These are phyloP conservation scores for Rosa hybrid DNA, from an alignment of 331 rosid genomes.

Conservation along the genomic window DNA sequence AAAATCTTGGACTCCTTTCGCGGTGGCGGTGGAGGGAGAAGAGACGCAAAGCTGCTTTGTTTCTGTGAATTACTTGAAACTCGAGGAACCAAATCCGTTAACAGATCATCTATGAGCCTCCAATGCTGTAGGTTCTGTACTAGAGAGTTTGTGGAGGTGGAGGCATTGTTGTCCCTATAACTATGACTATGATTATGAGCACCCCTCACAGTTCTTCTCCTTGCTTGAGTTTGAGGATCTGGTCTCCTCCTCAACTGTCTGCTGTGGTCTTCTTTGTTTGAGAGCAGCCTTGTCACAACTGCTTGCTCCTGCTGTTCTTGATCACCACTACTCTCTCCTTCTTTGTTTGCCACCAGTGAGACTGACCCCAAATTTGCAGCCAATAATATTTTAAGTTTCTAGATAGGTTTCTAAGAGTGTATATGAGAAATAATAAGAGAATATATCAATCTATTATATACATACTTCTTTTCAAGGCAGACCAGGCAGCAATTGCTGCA, in stretches of 20 bases:
- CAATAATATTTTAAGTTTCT: neutral
- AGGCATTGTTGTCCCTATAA: slow-evolving; percentile 5
- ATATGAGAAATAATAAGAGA: neutral
- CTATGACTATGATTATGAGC: slow-evolving; percentile 6
- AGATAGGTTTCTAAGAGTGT: neutral
- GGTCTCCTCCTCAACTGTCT: slow-evolving; percentile 31
- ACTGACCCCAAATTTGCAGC: slow-evolving; percentile 25
- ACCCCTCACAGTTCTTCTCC: slow-evolving; percentile 28
- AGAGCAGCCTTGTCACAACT: slow-evolving; percentile 32
- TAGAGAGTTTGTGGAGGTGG: slow-evolving; percentile 5
- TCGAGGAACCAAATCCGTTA: slow-evolving; percentile 31
- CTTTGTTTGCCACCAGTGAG: slow-evolving; percentile 4
- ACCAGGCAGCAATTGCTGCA: slow-evolving; percentile 39
- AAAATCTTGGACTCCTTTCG: slow-evolving; percentile 38
- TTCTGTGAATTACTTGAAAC: slow-evolving; percentile 19
- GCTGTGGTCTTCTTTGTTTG: slow-evolving; percentile 24
- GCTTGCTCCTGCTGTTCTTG: slow-evolving; percentile 32
- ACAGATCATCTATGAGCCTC: slow-evolving; percentile 34
- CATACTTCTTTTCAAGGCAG: slow-evolving; percentile 31
- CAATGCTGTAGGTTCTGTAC: slow-evolving; percentile 19
- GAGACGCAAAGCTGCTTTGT: slow-evolving; percentile 29
- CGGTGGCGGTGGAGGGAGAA: slow-evolving; percentile 46
- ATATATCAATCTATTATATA: neutral
- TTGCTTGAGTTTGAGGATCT: slow-evolving; percentile 25
- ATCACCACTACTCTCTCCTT: slow-evolving; percentile 18